Base-by-base conservation (phyloP, 1,139 yeast species). In the Meyerozyma sp. region DNA sequence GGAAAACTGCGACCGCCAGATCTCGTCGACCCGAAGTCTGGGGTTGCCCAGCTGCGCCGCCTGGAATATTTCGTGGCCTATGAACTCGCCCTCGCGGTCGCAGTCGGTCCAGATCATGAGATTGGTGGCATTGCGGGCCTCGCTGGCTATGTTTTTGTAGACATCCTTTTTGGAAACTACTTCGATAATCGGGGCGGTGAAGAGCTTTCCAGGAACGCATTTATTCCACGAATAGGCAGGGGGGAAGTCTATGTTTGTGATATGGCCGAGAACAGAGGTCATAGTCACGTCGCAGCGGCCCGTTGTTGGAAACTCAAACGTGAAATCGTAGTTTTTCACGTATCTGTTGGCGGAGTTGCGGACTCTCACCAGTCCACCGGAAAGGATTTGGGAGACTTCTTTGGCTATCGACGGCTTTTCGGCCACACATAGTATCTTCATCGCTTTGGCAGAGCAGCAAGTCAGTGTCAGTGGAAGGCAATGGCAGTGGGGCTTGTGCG, bases 101-200 rank as follows among this genome's bases (percentile, higher is more conserved):
- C 98, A 93, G 73, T 94, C 99, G 1, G 98, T 94, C 98, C 98
- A 94, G 8, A 94, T 89, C 85, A 88, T 87, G 49, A 94, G 66
- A 40, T 70, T 68, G 42, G 80, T 75, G 5, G 87, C 78, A 27
- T 54, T 58, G 34, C 82, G 60, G 3, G 93, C 88, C 57, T 90
- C 91, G 4, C 63, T 63, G 32, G 75, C 63, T 40, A 94, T 88
- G 57, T 93, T 93, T n/a, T 71, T 67, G 14, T 83, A 83, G 20
- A 89, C 79, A 23, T 73, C 75, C 48, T 63, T 59, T 52, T 70
- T 68, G 14, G 63, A 63, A 16, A 75, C 64, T 10, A 55, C 59
- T 5, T 73, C 76, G 4, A 62, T 54, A 3, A 86, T 60, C 1
- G 89, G 89, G 2, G 94, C 94, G 38, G 67, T 81, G 72, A 66